Evolutionary conservation across 495 filamentous ascomycete species (phyloP).

Genomic region (Endocarpon pusillum): DNA sequence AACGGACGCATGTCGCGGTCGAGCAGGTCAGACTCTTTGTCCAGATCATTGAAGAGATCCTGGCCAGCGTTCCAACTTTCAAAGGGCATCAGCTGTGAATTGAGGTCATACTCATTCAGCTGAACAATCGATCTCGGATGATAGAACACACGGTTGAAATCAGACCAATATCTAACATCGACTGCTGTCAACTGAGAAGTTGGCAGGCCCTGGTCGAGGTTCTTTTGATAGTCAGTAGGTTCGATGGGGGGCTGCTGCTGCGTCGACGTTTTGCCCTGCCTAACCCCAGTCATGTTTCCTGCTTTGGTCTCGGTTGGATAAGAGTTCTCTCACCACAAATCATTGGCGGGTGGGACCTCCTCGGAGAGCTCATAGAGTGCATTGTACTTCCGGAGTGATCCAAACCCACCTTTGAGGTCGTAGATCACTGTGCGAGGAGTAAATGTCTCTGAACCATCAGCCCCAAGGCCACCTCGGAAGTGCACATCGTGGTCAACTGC

Average conservation of each 20-base stretch:
- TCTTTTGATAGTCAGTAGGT: conserved; percentile 56
- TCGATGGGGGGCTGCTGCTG: conserved; percentile 49
- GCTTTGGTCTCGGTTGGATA: neutral
- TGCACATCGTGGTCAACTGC: conserved; percentile 81
- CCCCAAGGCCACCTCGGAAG: conserved; percentile 71
- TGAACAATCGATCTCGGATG: conserved; percentile 81
- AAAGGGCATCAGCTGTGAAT: conserved; percentile 61
- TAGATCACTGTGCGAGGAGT: conserved; percentile 86
- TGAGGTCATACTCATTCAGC: conserved; percentile 72
- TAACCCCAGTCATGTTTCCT: no score
- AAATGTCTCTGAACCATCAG: conserved; percentile 70
- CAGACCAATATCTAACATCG: conserved; percentile 84
- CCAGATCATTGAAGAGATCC: conserved; percentile 65
- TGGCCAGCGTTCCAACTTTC: conserved; percentile 65
- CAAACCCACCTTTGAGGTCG: conserved; percentile 86
- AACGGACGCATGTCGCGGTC: conserved; percentile 79
- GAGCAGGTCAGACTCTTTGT: conserved; percentile 72
- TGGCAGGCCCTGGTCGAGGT: conserved; percentile 49
- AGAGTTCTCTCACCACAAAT: conserved; percentile 38
- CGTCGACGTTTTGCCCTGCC: conserved; percentile 52
- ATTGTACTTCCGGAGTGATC: conserved; percentile 71
- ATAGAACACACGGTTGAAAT: conserved; percentile 80
- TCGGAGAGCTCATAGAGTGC: conserved; percentile 64
- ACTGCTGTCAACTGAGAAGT: conserved; percentile 44
- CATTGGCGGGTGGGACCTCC: conserved; percentile 27